A percentile compares a stretch with the other conserved stretches of the same genome.
Evolutionary conservation across 1,284 basidiomycete genomes (phyloP).

Genomic region (Cystobasidiaceae sp.): DNA sequence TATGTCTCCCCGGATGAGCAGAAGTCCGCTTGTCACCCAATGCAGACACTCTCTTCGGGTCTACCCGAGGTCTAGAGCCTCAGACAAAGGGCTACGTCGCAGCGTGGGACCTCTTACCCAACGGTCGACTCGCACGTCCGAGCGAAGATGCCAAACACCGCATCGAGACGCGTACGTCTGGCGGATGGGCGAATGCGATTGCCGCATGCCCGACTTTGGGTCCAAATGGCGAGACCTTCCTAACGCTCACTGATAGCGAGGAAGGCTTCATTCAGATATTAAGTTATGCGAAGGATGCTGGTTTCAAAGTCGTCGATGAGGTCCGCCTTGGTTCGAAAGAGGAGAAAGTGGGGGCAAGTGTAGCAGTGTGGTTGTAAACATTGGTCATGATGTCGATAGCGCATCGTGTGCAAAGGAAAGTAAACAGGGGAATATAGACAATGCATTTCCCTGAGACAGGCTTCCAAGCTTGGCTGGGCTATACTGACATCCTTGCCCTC

Average conservation of each 20-base stretch:
- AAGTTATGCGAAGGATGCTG: slow-evolving; percentile 28
- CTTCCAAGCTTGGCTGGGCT: too few relatives aligned
- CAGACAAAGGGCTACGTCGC: slow-evolving; percentile 46
- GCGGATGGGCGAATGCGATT: slow-evolving; percentile 51
- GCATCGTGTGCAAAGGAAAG: too few relatives aligned
- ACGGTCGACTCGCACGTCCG: slow-evolving; percentile 39
- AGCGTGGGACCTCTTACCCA: slow-evolving; percentile 43
- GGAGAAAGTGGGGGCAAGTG: slow-evolving; percentile 16
- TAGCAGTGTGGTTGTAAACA: slow-evolving; percentile 25
- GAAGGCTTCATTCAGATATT: slow-evolving; percentile 46
- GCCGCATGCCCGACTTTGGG: slow-evolving; percentile 43
- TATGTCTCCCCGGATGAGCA: too few relatives aligned
- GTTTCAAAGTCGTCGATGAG: slow-evolving; percentile 19
- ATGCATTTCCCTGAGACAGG: too few relatives aligned
- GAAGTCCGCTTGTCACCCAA: slow-evolving; percentile 30
- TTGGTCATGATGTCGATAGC: too few relatives aligned
- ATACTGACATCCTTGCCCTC: too few relatives aligned
- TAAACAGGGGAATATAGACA: too few relatives aligned
- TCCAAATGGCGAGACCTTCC: slow-evolving; percentile 38
- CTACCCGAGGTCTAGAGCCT: slow-evolving; percentile 45
- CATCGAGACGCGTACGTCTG: slow-evolving; percentile 46
- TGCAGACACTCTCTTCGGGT: slow-evolving; percentile 45
- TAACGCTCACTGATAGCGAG: slow-evolving; percentile 47
- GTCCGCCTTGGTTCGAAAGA: slow-evolving; percentile 7
- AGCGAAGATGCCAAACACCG: slow-evolving; percentile 33